Percentiles rank a stretch among this genome's conserved stretches.
phyloP scores from a whole-genome alignment of 2,329 filamentous ascomycete genomes.

The Trichoderma oligosporum region DNA sequence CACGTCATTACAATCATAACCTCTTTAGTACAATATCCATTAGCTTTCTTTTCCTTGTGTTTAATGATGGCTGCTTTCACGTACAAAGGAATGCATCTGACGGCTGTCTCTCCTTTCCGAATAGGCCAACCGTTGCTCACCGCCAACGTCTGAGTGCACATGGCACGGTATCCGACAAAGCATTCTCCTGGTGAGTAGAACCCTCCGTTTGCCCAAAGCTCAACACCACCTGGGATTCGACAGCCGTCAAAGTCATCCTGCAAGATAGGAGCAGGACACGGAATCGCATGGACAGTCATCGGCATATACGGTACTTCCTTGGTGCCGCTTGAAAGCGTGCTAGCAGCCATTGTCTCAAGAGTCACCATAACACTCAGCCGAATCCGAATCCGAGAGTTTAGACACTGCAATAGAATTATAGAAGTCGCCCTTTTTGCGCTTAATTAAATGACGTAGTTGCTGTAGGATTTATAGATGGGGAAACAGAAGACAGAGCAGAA shows the following conservation, averaged over 20 bases:
- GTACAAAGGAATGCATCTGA: slow-evolving; percentile 29
- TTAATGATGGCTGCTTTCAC: background rate
- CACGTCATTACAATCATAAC: slow-evolving; percentile 25
- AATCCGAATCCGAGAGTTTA: background rate
- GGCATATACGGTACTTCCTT: slow-evolving; percentile 23
- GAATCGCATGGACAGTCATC: slow-evolving; percentile 25
- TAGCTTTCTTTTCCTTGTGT: background rate
- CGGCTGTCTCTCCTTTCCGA: slow-evolving; percentile 27
- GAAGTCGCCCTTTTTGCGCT: background rate
- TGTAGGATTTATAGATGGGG: too few relatives aligned
- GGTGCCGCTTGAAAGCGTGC: slow-evolving; percentile 20
- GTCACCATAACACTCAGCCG: background rate
- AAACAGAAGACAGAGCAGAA: too few relatives aligned
- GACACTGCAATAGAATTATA: background rate
- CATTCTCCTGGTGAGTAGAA: slow-evolving; percentile 33
- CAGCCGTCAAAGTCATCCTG: slow-evolving; percentile 25
- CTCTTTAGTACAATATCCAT: slow-evolving; percentile 10
- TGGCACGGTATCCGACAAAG: slow-evolving; percentile 28
- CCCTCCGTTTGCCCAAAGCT: slow-evolving; percentile 27
- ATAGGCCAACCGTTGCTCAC: slow-evolving; percentile 24
- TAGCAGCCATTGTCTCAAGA: slow-evolving; percentile 13
- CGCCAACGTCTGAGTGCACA: slow-evolving; percentile 26
- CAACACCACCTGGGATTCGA: slow-evolving; percentile 24
- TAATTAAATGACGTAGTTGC: too few relatives aligned
- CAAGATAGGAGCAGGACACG: slow-evolving; percentile 24